Evolutionary conservation across 495 filamentous ascomycete species (phyloP).

Genomic region (Xylaria curta): DNA sequence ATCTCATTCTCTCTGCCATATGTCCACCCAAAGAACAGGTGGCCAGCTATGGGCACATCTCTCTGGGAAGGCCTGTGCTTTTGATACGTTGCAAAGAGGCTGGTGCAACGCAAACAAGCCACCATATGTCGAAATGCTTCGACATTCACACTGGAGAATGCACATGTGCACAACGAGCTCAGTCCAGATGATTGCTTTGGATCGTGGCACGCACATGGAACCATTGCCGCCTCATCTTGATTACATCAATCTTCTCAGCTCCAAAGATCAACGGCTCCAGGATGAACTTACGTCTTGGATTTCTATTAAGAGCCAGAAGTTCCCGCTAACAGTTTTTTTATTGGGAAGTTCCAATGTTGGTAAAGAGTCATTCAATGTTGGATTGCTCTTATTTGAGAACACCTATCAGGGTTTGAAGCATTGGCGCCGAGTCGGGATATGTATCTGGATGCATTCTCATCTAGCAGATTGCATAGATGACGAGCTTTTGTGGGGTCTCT

Average conservation of each 20-base stretch:
- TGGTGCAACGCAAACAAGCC: not conserved
- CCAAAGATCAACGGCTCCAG: not conserved
- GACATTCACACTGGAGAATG: not conserved
- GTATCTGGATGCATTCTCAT: not conserved
- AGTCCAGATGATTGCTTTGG: not conserved
- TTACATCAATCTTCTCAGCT: not conserved
- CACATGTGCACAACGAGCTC: not conserved
- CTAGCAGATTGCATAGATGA: not conserved
- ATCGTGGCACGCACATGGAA: not conserved
- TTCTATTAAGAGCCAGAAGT: not conserved
- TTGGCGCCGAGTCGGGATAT: not conserved
- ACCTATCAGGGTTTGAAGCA: not conserved
- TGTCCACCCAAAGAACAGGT: not conserved
- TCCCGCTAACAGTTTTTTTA: not conserved
- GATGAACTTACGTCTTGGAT: not conserved
- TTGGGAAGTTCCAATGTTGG: not conserved
- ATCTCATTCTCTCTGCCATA: not conserved
- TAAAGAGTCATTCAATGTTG: not conserved
- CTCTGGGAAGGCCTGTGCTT: not conserved
- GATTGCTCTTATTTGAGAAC: not conserved
- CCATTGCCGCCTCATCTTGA: not conserved
- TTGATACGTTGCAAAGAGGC: slow-evolving; percentile 1
- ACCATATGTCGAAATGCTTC: not conserved
- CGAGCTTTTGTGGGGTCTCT: not conserved
- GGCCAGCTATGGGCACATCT: slow-evolving; percentile 5